Evolutionary conservation across 148 eudicot species (phyloP).

Genomic region (Pouteria glomerata): DNA sequence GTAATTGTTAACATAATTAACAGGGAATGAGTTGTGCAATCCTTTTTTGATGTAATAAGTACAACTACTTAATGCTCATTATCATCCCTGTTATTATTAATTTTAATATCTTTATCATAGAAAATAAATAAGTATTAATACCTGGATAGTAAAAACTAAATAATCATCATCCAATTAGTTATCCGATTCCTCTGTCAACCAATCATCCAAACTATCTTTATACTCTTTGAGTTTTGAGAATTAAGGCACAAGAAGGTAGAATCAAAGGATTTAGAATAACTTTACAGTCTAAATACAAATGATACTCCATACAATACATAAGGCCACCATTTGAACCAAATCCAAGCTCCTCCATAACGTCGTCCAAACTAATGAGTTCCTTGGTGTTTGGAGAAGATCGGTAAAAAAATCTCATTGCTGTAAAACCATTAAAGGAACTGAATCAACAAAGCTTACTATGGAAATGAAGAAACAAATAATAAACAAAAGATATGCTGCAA

Average conservation of each 20-base stretch:
- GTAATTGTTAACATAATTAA: neutral
- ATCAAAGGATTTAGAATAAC: neutral
- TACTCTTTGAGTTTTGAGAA: slow-evolving; percentile 42
- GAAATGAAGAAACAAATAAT: too few relatives aligned
- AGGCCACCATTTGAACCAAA: slow-evolving; percentile 94
- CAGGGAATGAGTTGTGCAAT: neutral
- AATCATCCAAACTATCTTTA: slow-evolving; percentile 83
- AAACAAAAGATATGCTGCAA: neutral
- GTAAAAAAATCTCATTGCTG: neutral
- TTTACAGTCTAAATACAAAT: slow-evolving; percentile 13
- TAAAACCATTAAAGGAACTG: neutral
- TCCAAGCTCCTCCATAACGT: slow-evolving; percentile 92
- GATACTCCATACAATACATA: slow-evolving; percentile 93
- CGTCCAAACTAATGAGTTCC: slow-evolving; percentile 78
- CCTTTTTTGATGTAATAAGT: neutral
- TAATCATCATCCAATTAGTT: slow-evolving; percentile 86
- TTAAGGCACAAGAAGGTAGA: slow-evolving; percentile 23
- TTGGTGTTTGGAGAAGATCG: slow-evolving; percentile 59
- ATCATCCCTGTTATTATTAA: neutral
- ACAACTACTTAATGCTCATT: neutral
- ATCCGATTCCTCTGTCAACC: slow-evolving; percentile 87
- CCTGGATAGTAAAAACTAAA: slow-evolving; percentile 86
- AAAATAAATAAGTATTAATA: slow-evolving; percentile 9
- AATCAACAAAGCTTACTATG: neutral
- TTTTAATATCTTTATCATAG: too few relatives aligned